Evolutionary conservation across 768 basidiomycete species (phyloP).

Genomic region (Dioszegia aurantiaca): DNA sequence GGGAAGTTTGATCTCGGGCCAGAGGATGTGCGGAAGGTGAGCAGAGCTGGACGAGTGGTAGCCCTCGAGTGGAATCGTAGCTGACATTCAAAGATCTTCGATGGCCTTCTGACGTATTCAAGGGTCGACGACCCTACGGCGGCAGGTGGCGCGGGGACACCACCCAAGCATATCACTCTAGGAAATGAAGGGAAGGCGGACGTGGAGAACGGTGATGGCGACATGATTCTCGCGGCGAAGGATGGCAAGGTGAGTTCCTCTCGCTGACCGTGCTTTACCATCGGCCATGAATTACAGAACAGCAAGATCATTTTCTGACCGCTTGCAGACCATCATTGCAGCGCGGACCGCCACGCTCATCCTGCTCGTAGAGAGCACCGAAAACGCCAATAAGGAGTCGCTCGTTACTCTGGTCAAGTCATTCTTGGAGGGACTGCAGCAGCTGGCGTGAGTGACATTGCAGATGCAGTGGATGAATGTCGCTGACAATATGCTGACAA

Average conservation of each 20-base stretch:
- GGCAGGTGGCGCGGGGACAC: constrained; percentile 28
- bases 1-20: constrained; percentile 25
- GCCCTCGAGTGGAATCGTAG: neutral
- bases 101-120: constrained; percentile 30
- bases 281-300: too few relatives aligned
- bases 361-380: constrained; percentile 26
- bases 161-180: constrained; percentile 24
- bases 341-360: constrained; percentile 29
- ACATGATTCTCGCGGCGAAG: constrained; percentile 27
- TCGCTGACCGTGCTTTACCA: too few relatives aligned
- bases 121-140: constrained; percentile 31
- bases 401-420: constrained; percentile 25
- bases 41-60: neutral
- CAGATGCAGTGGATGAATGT: too few relatives aligned
- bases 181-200: constrained; percentile 32
- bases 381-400: constrained; percentile 18
- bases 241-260: constrained; percentile 36
- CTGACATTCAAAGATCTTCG: constrained; percentile 25
- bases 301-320: neutral
- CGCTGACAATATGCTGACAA: too few relatives aligned
- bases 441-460: constrained; percentile 38
- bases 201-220: constrained; percentile 23
- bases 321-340: constrained; percentile 27
- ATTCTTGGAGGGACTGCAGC: constrained; percentile 30
- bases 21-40: constrained; percentile 35